Base-by-base conservation (phyloP, 371 early-diverging fungal species). In the Rhizopus microsporus region DNA sequence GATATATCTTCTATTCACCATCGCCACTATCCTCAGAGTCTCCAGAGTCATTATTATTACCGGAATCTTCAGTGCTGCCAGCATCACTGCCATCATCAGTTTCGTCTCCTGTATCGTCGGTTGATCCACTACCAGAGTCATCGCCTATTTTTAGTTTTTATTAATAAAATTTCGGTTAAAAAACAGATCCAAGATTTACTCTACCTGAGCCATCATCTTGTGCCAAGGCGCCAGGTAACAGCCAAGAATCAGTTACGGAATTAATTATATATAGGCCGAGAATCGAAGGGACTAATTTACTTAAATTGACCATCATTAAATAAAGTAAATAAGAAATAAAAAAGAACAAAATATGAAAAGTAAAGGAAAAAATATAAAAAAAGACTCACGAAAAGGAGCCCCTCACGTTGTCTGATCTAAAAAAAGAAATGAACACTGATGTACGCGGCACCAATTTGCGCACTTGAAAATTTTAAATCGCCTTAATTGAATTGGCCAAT, bases 171-270 rank as follows among this genome's bases (percentile, higher is more conserved):
- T 23, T 0, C 23, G 23, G 23, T 23, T 23, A 23, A 23, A 23
- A 23, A 23, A 23, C 23, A 23, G 23, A 23, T 2, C 23, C 23
- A 23, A 23, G 23, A 43, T 46, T 17, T 23, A 9, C 7, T 46
- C 29, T 57, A 56, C 57, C 47, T 17, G 30, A 30, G 10, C 40
- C 49, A 44, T 63, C 46, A 44, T 49, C 45, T 38, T 58, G 63
- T 13, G 59, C 63, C 44, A 44, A 39, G 17, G 58, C 63, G 10
- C 55, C 51, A 10, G 63, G 13, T 46, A 46, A 7, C 17, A 46
- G 1, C 63, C 63, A 63, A 33, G 47, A n/a, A 57, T 57, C 46
- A 30, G 53, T 52, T 39, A 49, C 43, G 16, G 63, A 53, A 31
- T 29, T 30, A 15, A 55, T 12, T 5, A 45, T 32, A 8, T 57